Evolutionary conservation across 208 protist species (phyloP).

Genomic region (Trypanosomatidae sp.): DNA sequence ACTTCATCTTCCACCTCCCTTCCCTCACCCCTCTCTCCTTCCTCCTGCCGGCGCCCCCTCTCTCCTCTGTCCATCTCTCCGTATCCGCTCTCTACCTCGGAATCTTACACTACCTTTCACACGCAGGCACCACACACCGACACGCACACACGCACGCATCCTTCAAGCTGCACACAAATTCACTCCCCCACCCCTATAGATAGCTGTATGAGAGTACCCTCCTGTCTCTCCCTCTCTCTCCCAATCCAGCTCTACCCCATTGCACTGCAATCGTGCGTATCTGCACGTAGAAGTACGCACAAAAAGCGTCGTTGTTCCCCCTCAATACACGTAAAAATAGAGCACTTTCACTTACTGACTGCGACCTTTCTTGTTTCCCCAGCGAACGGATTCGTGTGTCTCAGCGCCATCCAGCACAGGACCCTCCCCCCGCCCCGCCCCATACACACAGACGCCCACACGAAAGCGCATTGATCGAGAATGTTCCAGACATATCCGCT

Average conservation of each 20-base stretch:
- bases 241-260: not conserved
- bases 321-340: not conserved
- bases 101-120: not conserved
- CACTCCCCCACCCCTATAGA: not conserved
- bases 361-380: not conserved
- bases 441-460: not conserved
- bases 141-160: not conserved
- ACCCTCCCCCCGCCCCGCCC: too few relatives aligned
- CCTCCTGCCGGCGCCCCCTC: not conserved
- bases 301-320: not conserved
- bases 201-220: not conserved
- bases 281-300: not conserved
- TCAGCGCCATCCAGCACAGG: not conserved
- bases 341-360: not conserved
- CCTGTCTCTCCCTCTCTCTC: not conserved
- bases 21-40: not conserved
- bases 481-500: conserved; percentile 34
- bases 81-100: not conserved
- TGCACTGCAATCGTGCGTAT: not conserved
- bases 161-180: not conserved
- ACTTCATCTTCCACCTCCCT: conserved; percentile 9
- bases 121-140: not conserved
- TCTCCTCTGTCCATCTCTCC: conserved; percentile 7
- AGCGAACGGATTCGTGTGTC: not conserved
- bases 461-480: not conserved